phyloP scores from a whole-genome alignment of 2,329 filamentous ascomycete species.

The Exophiala alcalophila region DNA sequence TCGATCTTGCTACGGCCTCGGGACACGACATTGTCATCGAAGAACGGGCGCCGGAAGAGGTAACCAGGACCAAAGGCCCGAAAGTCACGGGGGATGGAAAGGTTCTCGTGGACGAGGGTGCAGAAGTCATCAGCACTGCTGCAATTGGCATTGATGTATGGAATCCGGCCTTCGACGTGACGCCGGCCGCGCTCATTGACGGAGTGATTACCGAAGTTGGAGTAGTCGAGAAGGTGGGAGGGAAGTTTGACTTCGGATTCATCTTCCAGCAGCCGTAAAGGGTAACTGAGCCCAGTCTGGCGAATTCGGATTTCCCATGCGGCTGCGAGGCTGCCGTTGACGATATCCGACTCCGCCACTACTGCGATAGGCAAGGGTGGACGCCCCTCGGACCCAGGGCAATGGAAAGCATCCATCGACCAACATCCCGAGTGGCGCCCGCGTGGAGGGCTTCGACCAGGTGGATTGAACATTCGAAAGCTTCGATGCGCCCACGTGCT shows the following conservation, averaged over 20 bases:
- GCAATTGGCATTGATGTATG: slow-evolving; percentile 76
- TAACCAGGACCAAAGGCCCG: slow-evolving; percentile 80
- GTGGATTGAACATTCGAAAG: slow-evolving; percentile 33
- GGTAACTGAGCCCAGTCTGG: background rate
- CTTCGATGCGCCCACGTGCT: slow-evolving; percentile 1
- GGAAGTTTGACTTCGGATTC: slow-evolving; percentile 60
- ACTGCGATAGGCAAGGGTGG: too few relatives aligned
- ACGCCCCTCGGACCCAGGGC: background rate
- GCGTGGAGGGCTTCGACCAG: too few relatives aligned
- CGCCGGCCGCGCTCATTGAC: slow-evolving; percentile 83
- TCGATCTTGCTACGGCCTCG: slow-evolving; percentile 76
- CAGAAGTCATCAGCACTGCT: slow-evolving; percentile 75
- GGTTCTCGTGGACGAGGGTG: slow-evolving; percentile 53
- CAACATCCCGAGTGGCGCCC: background rate
- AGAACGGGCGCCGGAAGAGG: slow-evolving; percentile 74
- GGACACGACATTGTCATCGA: slow-evolving; percentile 86
- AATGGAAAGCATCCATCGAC: background rate
- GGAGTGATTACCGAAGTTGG: slow-evolving; percentile 91
- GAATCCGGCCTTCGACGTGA: slow-evolving; percentile 98
- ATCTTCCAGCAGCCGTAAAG: slow-evolving; percentile 35
- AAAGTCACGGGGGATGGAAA: slow-evolving; percentile 64
- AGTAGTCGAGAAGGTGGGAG: slow-evolving; percentile 73
- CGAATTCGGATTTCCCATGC: too few relatives aligned
- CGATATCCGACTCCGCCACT: too few relatives aligned
- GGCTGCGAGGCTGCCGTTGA: slow-evolving; percentile 14